Base-by-base conservation (phyloP, 768 basidiomycete genomes). In the Auriscalpium microsporum region DNA sequence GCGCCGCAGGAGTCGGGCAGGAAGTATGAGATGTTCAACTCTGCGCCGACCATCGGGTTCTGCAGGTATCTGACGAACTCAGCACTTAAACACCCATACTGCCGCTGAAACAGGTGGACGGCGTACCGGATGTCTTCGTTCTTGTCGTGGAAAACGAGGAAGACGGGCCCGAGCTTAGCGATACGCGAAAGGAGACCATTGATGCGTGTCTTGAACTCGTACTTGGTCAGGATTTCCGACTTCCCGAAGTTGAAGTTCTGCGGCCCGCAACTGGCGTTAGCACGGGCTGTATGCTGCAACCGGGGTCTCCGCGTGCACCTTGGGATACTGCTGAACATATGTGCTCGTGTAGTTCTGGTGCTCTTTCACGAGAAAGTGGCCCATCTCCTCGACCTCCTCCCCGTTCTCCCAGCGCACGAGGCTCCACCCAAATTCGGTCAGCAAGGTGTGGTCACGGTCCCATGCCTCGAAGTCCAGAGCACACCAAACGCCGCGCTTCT, bases 361-460 rank as follows among this genome's bases (percentile, higher is more conserved):
- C 58, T 90, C 86, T 50, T 81, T 74, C 17, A 90, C 77, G 55
- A 86, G 80, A 42, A 83, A 69, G 65, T 90, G 86, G 0, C 78
- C 83, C 45, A 71, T 62, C 50, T 82, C 76, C 38, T 72, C 71
- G 42, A 81, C 63, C 63, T 73, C 73, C 44, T 72, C 45, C 4
- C 76, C 82, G 23, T 77, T 71, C 49, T 79, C 71, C 81, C 84
- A 90, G 9, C 70, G 72, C 34, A 84, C 61, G 9, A 72, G 64
- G 61, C 82, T 81, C 77, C 81, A 92, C n/a, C 92, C 92, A 61
- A 90, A 86, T 66, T 94, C 92, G 23, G 87, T 90, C 58, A 92
- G 73, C 19, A 84, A 58, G 1, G 71, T 78, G 63, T 90, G 86
- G 45, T 90, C 87, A 44, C 69, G 68, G 64, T 94, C 91, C 89